A percentile compares a stretch with the other conserved stretches of the same genome.
phyloP scores from a whole-genome alignment of 2,329 filamentous ascomycete genomes.

The Talaromyces sp. region DNA sequence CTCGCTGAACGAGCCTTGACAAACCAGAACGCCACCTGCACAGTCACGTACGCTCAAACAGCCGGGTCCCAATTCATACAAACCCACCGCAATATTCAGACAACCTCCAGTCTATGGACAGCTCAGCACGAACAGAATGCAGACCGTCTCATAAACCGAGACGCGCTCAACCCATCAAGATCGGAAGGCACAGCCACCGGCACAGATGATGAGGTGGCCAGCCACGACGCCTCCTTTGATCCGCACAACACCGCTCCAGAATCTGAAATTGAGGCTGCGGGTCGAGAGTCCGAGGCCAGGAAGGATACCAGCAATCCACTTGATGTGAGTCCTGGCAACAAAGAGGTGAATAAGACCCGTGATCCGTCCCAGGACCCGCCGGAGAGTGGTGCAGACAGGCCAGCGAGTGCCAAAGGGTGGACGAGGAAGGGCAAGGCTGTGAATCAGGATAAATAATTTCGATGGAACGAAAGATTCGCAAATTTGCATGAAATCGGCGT shows the following conservation, averaged over 20 bases:
- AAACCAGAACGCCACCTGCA: not conserved
- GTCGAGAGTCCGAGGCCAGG: constrained; percentile 38
- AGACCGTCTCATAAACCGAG: constrained; percentile 44
- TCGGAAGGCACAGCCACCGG: constrained; percentile 67
- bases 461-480: not conserved
- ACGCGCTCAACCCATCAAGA: constrained; percentile 60
- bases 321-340: constrained; percentile 60
- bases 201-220: constrained; percentile 58
- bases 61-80: not conserved
- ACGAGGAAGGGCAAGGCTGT: constrained; percentile 33
- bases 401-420: constrained; percentile 37
- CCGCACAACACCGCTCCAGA: constrained; percentile 65
- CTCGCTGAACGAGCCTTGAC: not conserved
- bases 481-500: not conserved
- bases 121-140: constrained; percentile 10
- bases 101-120: constrained; percentile 9
- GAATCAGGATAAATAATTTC: constrained; percentile 15
- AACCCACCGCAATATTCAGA: constrained; percentile 7
- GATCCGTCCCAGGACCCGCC: constrained; percentile 43
- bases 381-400: constrained; percentile 38
- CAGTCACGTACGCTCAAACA: constrained; percentile 1
- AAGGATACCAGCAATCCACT: constrained; percentile 49
- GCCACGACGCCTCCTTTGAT: constrained; percentile 65
- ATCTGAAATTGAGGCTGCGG: constrained; percentile 40
- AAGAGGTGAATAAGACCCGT: constrained; percentile 52